phyloP scores from a whole-genome alignment of 2,329 filamentous ascomycete species.

The Diaporthe aspalathi region DNA sequence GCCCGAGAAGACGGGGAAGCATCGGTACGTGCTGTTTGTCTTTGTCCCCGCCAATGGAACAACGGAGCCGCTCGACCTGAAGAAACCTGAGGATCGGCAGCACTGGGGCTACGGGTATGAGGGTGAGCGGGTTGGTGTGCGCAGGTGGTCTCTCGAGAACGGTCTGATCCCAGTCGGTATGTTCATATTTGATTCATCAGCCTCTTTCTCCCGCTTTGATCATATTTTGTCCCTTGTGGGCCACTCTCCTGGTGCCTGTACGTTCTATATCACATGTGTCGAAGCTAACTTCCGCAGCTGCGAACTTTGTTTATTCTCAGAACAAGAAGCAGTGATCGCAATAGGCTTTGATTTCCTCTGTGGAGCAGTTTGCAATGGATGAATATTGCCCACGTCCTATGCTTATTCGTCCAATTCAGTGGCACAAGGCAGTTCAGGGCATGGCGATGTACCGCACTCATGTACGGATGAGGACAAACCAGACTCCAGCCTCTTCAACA shows the following conservation, averaged over 20 bases:
- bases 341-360: no score
- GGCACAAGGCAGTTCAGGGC: no score
- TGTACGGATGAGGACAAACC: no score
- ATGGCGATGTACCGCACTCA: no score
- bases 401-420: no score
- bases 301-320: conserved; percentile 56
- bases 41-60: conserved; percentile 55
- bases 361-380: no score
- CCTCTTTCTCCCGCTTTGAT: neutral
- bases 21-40: conserved; percentile 57
- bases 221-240: neutral
- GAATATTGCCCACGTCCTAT: no score
- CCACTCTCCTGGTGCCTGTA: neutral
- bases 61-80: conserved; percentile 48
- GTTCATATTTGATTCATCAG: conserved; percentile 39
- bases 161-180: conserved; percentile 55
- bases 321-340: conserved; percentile 51
- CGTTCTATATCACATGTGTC: neutral
- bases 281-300: conserved; percentile 42
- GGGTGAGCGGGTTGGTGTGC: conserved; percentile 51
- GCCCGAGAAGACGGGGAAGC: conserved; percentile 55
- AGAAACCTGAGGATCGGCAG: conserved; percentile 51
- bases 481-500: no score
- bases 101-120: conserved; percentile 54
- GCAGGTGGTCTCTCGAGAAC: conserved; percentile 55